Evolutionary conservation across 345 rosid species (phyloP), one percentile per base, ranked within the genome.

Genomic region (Bruguiera gymnorhiza): DNA sequence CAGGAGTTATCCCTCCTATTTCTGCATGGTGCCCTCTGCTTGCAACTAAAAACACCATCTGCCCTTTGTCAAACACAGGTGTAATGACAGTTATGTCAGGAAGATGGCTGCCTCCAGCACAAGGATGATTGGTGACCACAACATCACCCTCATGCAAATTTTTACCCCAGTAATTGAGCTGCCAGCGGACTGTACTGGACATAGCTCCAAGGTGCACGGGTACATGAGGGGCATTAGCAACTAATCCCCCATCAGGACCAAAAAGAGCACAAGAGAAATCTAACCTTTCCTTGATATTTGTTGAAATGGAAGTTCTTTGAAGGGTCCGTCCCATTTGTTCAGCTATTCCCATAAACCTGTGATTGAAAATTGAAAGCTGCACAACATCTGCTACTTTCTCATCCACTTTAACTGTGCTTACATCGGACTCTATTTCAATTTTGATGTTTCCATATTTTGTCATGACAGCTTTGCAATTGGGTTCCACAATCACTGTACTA

Each of bases 11-110:
- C 57, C 99, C 99, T 9, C 99, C 99, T n/a, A 90, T 93, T 83
- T 95, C 99, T 26, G 99, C 99, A 79, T 95, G 99, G 78, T 92
- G 97, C 18, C 99, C 99, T 81, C 97, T 83, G 71, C 97, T 90
- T 46, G 99, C 97, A 62, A 95, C 97, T n/a, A 95, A 92, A 82
- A 95, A 89, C n/a, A 92, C 97, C 20, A 92, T 89, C 75, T 86
- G 79, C 48, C 90, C 82, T 0, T 84, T 72, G 72, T 88, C 85
- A 50, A 92, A 92, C 72, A 95, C 97, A 62, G 99, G 97, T 5
- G 99, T 95, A 51, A 92, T 81, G 66, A 95, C 97, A 46, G 99
- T 95, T 73, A 95, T 90, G 78, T 95, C 97, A 30, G 97, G 97
- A 70, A 95, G 93, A 73, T 95, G 99, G 79, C 99, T 95, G 73